Conservation (phyloP, 352 stramenopile genomes). For the Phytophthora crassamura region DNA sequence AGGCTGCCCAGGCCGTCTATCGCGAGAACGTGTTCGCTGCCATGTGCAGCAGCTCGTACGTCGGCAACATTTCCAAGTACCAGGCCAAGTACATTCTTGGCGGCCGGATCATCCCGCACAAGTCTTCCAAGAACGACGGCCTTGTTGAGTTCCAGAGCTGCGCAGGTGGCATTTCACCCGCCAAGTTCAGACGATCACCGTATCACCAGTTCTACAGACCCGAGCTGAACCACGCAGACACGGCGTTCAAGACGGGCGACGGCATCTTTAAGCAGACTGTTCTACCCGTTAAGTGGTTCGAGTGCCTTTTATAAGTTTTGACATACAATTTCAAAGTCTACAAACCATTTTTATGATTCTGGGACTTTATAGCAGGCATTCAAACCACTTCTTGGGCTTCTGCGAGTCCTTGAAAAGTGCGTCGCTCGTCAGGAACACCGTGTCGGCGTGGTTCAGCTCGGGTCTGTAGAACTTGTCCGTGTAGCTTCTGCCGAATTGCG, state of each 20-base stretch:
- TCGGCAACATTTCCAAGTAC: slow-evolving; percentile 50
- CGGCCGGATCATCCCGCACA: slow-evolving; percentile 38
- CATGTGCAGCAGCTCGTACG: slow-evolving; percentile 46
- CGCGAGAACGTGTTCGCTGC: slow-evolving; percentile 39
- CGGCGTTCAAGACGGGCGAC: slow-evolving; percentile 55
- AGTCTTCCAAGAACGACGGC: slow-evolving; percentile 46
- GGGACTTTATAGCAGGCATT: slow-evolving; percentile 40
- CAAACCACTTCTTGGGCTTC: slow-evolving; percentile 56
- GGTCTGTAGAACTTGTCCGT: slow-evolving; percentile 44
- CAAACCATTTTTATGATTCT: not conserved
- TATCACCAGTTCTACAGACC: slow-evolving; percentile 40
- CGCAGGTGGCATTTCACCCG: slow-evolving; percentile 23
- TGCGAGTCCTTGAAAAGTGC: slow-evolving; percentile 37
- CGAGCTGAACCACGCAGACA: slow-evolving; percentile 59
- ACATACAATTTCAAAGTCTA: not conserved
- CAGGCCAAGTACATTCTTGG: slow-evolving; percentile 41
- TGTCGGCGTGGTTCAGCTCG: slow-evolving; percentile 59
- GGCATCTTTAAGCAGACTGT: slow-evolving; percentile 42
- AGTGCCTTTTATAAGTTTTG: slow-evolving; percentile 37
- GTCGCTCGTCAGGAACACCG: slow-evolving; percentile 46
- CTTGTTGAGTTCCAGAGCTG: slow-evolving; percentile 58
- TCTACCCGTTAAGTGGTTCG: slow-evolving; percentile 51
- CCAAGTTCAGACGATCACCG: slow-evolving; percentile 38
- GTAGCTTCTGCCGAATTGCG: slow-evolving; percentile 44
- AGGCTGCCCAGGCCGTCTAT: slow-evolving; percentile 33